Evolutionary conservation across 2,329 filamentous ascomycete genomes (phyloP).

Genomic region (Pezicula neosporulosa): DNA sequence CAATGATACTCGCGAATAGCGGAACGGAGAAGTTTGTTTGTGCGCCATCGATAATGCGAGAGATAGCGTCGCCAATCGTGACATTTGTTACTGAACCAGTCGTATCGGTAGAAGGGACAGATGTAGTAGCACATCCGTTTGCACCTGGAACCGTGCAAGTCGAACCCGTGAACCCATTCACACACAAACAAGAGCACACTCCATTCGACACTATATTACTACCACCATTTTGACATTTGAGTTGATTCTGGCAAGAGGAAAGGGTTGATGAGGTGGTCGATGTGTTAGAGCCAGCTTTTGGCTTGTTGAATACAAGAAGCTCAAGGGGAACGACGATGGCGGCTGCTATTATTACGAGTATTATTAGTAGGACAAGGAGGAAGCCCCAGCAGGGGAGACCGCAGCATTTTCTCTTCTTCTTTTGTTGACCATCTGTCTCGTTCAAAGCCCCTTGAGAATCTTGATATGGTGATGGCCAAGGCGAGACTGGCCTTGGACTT

Average conservation of each 20-base stretch:
- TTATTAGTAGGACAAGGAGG: conserved; percentile 58
- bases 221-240: conserved; percentile 67
- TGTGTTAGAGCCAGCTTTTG: conserved; percentile 21
- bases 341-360: conserved; percentile 71
- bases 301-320: conserved; percentile 57
- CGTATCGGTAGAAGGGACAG: conserved; percentile 16
- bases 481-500: conserved; percentile 27
- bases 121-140: conserved; percentile 51
- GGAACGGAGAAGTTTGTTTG: conserved; percentile 71
- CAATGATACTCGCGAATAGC: conserved; percentile 64
- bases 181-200: conserved; percentile 81
- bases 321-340: conserved; percentile 77
- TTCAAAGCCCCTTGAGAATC: neutral
- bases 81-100: conserved; percentile 53
- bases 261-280: conserved; percentile 8
- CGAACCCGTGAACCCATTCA: conserved; percentile 76
- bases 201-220: conserved; percentile 66
- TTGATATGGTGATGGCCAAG: conserved; percentile 31
- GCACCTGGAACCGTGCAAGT: conserved; percentile 50
- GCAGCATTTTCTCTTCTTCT: conserved; percentile 62
- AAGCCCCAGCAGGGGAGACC: conserved; percentile 81
- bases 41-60: conserved; percentile 65
- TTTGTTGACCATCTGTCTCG: conserved; percentile 19
- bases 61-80: conserved; percentile 77
- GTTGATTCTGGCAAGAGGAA: conserved; percentile 31